Evolutionary conservation across 2,329 filamentous ascomycete species (phyloP).

Genomic region (Colletotrichum gloeosporioides): DNA sequence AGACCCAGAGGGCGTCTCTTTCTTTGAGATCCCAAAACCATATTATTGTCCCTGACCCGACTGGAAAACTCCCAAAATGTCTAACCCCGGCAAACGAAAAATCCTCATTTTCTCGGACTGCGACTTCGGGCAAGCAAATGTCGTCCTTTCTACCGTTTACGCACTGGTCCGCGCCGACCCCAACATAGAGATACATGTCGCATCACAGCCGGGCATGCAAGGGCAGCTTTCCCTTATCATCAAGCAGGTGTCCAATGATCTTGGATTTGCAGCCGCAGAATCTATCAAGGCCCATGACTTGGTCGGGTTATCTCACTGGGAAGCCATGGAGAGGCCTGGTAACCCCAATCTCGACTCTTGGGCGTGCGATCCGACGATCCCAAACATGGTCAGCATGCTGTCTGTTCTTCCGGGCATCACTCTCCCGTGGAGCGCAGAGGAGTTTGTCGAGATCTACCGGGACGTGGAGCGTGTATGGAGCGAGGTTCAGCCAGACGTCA

Average conservation of each 20-base stretch:
- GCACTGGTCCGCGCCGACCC: slow-evolving; percentile 32
- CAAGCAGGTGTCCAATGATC: background rate
- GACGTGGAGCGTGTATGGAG: background rate
- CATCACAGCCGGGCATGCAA: background rate
- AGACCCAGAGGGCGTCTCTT: background rate
- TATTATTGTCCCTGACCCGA: background rate
- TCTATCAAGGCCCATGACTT: background rate
- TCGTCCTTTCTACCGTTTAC: slow-evolving; percentile 46
- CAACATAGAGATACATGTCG: background rate
- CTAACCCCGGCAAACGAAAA: background rate
- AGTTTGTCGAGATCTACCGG: background rate
- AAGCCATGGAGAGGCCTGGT: background rate
- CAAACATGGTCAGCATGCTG: background rate
- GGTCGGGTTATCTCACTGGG: background rate
- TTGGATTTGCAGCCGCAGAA: background rate
- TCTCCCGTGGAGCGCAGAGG: background rate
- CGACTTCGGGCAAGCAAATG: slow-evolving; percentile 53
- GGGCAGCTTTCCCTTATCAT: background rate
- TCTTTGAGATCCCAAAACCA: background rate
- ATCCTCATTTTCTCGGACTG: slow-evolving; percentile 49
- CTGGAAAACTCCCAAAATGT: background rate
- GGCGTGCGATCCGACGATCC: background rate
- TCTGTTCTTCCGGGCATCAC: background rate
- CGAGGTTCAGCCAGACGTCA: background rate
- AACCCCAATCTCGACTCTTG: background rate